phyloP scores from a whole-genome alignment of 2,329 filamentous ascomycete species.

The Chrysoporthe cubensis region DNA sequence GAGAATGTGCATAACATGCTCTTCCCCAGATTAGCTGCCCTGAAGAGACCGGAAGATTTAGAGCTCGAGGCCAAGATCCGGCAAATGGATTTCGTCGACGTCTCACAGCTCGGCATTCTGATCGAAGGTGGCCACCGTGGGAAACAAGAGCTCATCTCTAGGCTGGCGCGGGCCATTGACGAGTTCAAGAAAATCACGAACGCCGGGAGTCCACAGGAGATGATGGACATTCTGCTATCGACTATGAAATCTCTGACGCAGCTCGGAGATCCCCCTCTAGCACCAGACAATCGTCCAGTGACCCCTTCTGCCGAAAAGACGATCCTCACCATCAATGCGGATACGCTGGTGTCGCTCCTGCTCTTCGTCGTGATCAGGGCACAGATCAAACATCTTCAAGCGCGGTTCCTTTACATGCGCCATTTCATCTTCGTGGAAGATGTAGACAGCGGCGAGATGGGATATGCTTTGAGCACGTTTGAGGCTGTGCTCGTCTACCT shows the following conservation, averaged over 20 bases:
- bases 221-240: conserved; percentile 78
- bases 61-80: conserved; percentile 88
- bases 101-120: conserved; percentile 89
- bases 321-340: conserved; percentile 72
- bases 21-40: conserved; percentile 78
- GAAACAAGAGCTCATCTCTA: conserved; percentile 79
- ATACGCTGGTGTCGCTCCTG: conserved; percentile 88
- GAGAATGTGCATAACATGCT: conserved; percentile 91
- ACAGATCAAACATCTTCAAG: conserved; percentile 84
- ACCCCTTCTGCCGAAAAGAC: conserved; percentile 54
- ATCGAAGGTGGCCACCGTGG: conserved; percentile 78
- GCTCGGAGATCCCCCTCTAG: conserved; percentile 53
- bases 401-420: conserved; percentile 89
- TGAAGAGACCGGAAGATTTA: conserved; percentile 80
- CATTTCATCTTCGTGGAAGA: conserved; percentile 98
- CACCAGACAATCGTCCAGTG: conserved; percentile 40
- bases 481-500: conserved; percentile 93
- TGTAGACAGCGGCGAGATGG: conserved; percentile 93
- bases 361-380: conserved; percentile 92
- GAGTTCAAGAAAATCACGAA: conserved; percentile 85
- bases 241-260: conserved; percentile 85
- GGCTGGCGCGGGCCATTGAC: conserved; percentile 78
- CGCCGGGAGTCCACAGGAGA: conserved; percentile 82
- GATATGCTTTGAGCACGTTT: conserved; percentile 93
- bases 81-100: conserved; percentile 91